Percentiles rank a stretch among this genome's conserved stretches.
These are phyloP conservation scores for Trapa incisa DNA, from an alignment of 345 rosid species.

Conservation along the genomic window DNA sequence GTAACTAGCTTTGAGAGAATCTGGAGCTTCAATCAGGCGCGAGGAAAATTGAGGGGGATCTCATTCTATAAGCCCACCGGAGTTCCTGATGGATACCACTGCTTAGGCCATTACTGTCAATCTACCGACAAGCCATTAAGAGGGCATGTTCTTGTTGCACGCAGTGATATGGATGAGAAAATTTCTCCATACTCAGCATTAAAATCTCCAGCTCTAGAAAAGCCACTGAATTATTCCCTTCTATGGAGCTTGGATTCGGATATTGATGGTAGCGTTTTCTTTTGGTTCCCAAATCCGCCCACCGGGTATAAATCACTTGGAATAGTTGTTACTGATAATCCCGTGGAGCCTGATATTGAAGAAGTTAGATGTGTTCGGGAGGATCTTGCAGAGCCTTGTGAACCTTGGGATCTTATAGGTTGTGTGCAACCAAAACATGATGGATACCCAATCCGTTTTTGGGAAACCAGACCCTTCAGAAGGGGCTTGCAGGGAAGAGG, in stretches of 20 bases:
- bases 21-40: conserved; percentile 44
- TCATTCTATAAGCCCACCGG: conserved; percentile 58
- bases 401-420: conserved; percentile 41
- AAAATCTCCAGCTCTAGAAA: conserved; percentile 31
- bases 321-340: conserved; percentile 39
- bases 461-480: conserved; percentile 51
- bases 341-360: conserved; percentile 43
- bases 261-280: conserved; percentile 33
- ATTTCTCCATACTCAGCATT: background rate
- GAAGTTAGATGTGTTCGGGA: conserved; percentile 65
- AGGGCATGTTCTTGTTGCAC: conserved; percentile 65
- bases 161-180: conserved; percentile 14
- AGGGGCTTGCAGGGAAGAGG: conserved; percentile 66
- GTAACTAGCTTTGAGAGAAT: conserved; percentile 46
- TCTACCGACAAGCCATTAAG: conserved; percentile 42
- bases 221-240: conserved; percentile 48
- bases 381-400: conserved; percentile 73
- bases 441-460: conserved; percentile 37
- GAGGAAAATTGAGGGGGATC: conserved; percentile 31
- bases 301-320: conserved; percentile 79
- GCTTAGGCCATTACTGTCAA: conserved; percentile 79
- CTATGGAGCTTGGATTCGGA: conserved; percentile 39
- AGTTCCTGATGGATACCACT: conserved; percentile 53
- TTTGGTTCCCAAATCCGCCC: conserved; percentile 80
- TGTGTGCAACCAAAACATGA: conserved; percentile 22